Base-by-base conservation (phyloP, 1,139 yeast genomes). In the Saccharomyces hybrid region DNA sequence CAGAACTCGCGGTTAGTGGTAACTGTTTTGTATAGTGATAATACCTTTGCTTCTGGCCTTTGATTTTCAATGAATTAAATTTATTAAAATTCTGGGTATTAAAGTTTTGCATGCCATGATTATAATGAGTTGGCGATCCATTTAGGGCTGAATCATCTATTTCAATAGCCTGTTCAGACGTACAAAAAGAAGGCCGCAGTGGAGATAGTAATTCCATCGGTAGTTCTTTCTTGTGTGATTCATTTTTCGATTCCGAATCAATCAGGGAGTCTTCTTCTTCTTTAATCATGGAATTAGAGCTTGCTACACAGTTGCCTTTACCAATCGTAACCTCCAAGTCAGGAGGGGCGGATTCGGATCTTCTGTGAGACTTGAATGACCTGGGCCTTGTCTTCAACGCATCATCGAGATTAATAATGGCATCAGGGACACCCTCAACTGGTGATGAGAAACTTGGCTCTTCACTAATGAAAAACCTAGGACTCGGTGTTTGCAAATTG, bases 341-440 rank as follows among this genome's bases (percentile, higher is more conserved):
- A 7, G 71, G 70, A 2, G 82, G 82, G 1, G 81, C 81, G 61
- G 77, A 75, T 62, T 78, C 82, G 1, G 80, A 70, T 58, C 81
- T 70, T 63, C 78, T 73, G 61, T 76, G 81, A 28, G 66, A 57
- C 49, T 59, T 61, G 47, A 65, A 67, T 5, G 69, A 64, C 50
- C 62, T 62, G 32, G 70, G 70, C 51, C 57, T 64, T 47, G 62
- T 62, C 16, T 80, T 70, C 13, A 80, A 70, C 9, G 83, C 83
- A 54, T 81, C 81, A 62, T 83, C 87, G 54, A 83, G 70, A 61
- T 83, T 86, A 42, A 83, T 83, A 32, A 81, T 75, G 2, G 86
- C 85, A 60, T 82, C 84, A 0, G 87, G 87, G 2, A 80, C 75
- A 47, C 77, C 76, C 46, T 60, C 57, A 19, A 60, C 58, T 2